Conservation (phyloP, 805 yeast species). For the Dipodascus albidus region DNA sequence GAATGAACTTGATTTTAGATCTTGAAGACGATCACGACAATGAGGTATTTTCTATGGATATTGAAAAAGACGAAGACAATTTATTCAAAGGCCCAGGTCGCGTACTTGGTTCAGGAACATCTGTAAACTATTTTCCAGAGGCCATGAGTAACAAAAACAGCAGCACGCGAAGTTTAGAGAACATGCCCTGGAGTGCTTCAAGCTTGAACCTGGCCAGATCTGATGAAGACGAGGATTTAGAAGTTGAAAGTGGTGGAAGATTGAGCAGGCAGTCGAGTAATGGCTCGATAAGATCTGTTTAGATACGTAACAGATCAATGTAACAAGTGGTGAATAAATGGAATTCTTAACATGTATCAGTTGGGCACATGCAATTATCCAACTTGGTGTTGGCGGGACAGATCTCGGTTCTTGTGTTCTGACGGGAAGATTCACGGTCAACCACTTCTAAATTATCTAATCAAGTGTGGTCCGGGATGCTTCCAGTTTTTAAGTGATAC, state of each 20-base stretch:
- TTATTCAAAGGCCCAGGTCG: not conserved
- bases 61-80: not conserved
- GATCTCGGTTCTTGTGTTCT: not conserved
- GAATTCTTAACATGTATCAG: not conserved
- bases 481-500: not conserved
- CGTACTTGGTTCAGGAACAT: not conserved
- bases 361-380: not conserved
- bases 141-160: not conserved
- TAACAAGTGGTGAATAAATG: not conserved
- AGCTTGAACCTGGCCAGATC: not conserved
- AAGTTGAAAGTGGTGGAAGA: not conserved
- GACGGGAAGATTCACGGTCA: not conserved
- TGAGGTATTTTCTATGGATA: not conserved
- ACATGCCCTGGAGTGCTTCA: not conserved
- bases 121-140: not conserved
- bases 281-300: not conserved
- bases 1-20: not conserved
- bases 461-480: not conserved
- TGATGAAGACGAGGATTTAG: not conserved
- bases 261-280: not conserved
- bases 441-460: too few species aligned
- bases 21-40: not conserved
- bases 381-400: not conserved
- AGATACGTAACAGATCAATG: not conserved
- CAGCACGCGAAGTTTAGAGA: not conserved